Evolutionary conservation across 306 rosid genomes (phyloP).

Genomic region (Fragaria iinumae): DNA sequence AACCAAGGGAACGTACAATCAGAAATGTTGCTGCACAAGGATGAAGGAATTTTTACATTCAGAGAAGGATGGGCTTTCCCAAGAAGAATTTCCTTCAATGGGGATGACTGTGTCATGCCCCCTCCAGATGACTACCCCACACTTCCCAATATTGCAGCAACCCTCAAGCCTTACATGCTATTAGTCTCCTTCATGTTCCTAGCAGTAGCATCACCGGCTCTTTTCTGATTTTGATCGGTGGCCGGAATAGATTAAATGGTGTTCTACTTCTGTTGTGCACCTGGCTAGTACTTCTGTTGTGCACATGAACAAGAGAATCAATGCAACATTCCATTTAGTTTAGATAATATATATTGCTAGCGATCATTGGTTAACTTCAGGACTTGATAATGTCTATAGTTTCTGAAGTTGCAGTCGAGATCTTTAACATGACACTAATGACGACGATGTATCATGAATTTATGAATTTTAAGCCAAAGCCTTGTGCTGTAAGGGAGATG

Average conservation of each 20-base stretch:
- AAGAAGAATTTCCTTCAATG: constrained; percentile 66
- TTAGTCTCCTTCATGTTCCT: background rate
- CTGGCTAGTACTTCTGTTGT: background rate
- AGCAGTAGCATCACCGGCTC: background rate
- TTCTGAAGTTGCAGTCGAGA: too few relatives aligned
- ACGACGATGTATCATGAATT: too few relatives aligned
- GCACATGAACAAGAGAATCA: background rate
- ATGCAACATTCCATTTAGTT: background rate
- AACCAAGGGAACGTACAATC: constrained; percentile 58
- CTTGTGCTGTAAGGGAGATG: too few relatives aligned
- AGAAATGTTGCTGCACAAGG: constrained; percentile 68
- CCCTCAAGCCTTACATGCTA: background rate
- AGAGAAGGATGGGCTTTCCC: constrained; percentile 82
- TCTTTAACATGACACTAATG: too few relatives aligned
- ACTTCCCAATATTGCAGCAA: constrained; percentile 45
- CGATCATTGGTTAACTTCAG: background rate
- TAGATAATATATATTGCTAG: background rate
- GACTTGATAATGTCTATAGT: background rate
- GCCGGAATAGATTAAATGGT: background rate
- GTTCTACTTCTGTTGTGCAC: background rate
- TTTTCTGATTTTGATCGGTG: background rate
- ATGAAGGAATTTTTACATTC: constrained; percentile 53
- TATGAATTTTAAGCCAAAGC: too few relatives aligned
- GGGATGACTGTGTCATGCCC: constrained; percentile 83
- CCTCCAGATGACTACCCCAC: constrained; percentile 62